These are phyloP conservation scores for Citrus trifoliata DNA, from an alignment of 345 rosid genomes.

Conservation along the genomic window DNA sequence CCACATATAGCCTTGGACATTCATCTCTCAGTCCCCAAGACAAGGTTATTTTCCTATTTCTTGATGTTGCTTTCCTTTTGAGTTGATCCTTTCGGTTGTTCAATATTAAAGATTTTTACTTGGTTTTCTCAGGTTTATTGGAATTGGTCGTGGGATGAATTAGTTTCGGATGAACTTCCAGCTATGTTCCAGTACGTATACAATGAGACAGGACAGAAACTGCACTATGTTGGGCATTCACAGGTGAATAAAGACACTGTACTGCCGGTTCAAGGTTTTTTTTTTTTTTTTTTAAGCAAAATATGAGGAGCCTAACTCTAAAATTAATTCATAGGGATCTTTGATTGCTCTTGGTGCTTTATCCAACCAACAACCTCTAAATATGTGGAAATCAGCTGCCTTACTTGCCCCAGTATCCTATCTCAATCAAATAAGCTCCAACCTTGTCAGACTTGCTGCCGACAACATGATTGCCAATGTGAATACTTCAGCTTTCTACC, in stretches of 20 bases:
- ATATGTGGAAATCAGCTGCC: constrained; percentile 48
- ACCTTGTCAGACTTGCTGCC: constrained; percentile 26
- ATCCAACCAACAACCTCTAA: constrained; percentile 32
- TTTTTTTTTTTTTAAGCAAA: background rate
- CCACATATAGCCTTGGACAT: constrained; percentile 37
- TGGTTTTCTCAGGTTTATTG: constrained; percentile 36
- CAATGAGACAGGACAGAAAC: constrained; percentile 34
- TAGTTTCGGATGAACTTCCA: constrained; percentile 50
- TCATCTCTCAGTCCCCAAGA: constrained; percentile 26
- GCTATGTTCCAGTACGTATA: constrained; percentile 40
- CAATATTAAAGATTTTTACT: background rate
- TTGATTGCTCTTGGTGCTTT: constrained; percentile 52
- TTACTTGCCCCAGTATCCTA: constrained; percentile 46
- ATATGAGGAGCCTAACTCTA: background rate
- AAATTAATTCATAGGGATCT: constrained; percentile 36
- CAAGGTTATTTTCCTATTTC: constrained; percentile 7
- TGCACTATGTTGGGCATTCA: constrained; percentile 56
- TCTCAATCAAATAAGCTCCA: constrained; percentile 34
- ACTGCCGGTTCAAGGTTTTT: no score
- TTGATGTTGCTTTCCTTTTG: background rate
- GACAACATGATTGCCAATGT: constrained; percentile 23
- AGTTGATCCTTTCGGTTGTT: background rate
- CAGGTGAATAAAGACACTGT: constrained; percentile 24
- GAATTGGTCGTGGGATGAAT: constrained; percentile 64
- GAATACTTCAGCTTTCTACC: background rate